Evolutionary conservation across 495 filamentous ascomycete genomes (phyloP), one percentile per base, ranked within the genome.

Genomic region (Lasiosphaeria miniovina): DNA sequence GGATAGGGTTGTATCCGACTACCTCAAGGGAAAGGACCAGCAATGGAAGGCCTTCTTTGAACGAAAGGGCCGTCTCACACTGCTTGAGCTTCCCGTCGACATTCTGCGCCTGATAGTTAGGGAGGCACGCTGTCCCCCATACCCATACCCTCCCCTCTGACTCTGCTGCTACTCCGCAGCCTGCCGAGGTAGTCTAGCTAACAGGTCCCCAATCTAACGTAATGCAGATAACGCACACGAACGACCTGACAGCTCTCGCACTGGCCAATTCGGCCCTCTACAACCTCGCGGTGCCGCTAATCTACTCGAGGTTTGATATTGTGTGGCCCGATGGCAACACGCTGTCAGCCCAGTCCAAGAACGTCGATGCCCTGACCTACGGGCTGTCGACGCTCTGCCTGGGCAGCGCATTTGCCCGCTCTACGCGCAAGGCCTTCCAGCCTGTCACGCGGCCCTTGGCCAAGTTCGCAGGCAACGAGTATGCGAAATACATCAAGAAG

Each of bases 281-380:
- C 74, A 75, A 78, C 45, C 79, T 98, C 48, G 85, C 89, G 0
- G 88, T 93, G 14, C 91, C 91, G 9, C 84, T 88, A 55, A 95
- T 98, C 66, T 98, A 98, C 71, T 89, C 90, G 2, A 85, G 90
- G 33, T 96, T 98, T 70, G 90, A 96, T 69, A 96, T 96, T 61
- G 88, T 94, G 43, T 98, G 93, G 93, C 93, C 93, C 0, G 90
- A 95, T 63, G 83, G 81, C 6, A 75, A 82, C 49, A 75, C 81
- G 24, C 74, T 83, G 3, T 77, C 83, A 4, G 86, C 90, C 58
- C 83, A 88, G 52, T 81, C 86, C 11, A 82, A 84, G 34, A 90
- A 89, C 45, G 90, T 96, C 35, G 93, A 96, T 77, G 92, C 93
- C 43, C 82, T 96, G 17, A 95, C 93, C 0, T 95, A 95, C 70